phyloP scores from a whole-genome alignment of 345 rosid species.

The Hypericum androsaemum region DNA sequence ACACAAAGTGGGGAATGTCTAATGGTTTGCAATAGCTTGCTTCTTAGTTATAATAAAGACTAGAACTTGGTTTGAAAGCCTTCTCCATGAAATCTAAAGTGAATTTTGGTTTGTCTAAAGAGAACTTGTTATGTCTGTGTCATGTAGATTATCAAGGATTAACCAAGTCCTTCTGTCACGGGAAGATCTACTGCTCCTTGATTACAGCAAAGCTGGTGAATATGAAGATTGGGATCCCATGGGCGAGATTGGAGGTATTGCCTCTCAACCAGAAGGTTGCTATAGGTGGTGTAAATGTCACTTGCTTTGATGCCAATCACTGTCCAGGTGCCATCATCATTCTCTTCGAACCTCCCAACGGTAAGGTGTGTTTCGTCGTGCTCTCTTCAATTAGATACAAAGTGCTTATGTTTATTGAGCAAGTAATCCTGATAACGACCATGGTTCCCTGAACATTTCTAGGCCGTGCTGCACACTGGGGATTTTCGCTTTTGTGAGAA shows the following conservation, averaged over 20 bases:
- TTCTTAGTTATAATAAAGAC: no score
- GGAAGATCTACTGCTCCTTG: conserved; percentile 82
- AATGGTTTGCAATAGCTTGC: no score
- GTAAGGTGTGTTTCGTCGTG: conserved; percentile 55
- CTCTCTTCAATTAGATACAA: conserved; percentile 5
- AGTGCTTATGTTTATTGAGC: not conserved
- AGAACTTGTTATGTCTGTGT: not conserved
- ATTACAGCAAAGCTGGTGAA: conserved; percentile 80
- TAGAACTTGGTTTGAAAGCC: no score
- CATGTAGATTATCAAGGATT: conserved; percentile 91
- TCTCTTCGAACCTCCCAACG: conserved; percentile 77
- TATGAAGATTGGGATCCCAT: conserved; percentile 76
- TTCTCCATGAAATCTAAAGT: no score
- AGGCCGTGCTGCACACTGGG: conserved; percentile 87
- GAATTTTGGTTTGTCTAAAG: not conserved
- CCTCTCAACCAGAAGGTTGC: conserved; percentile 58
- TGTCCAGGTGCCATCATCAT: conserved; percentile 88
- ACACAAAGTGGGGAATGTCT: no score
- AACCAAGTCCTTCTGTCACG: conserved; percentile 75
- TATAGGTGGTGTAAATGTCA: conserved; percentile 55
- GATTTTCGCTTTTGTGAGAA: conserved; percentile 76
- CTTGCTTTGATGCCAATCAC: conserved; percentile 90
- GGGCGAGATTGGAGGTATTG: conserved; percentile 67
- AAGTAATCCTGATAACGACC: conserved; percentile 4
- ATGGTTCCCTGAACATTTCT: not conserved